Base-by-base conservation (phyloP, 495 filamentous ascomycete genomes). In the Talaromyces trachyspermus region DNA sequence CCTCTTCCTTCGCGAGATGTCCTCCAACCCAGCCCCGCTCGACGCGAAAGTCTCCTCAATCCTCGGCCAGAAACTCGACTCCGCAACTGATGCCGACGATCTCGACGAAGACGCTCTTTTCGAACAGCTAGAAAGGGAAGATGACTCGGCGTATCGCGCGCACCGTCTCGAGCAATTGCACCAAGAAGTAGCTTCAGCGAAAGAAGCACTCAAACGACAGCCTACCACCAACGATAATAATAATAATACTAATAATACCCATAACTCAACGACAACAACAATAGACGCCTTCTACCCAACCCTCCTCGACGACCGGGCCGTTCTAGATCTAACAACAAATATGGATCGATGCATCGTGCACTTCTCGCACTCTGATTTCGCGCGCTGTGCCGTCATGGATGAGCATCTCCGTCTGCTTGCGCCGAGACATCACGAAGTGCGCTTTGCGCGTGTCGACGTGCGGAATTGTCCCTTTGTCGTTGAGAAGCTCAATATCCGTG, bases 341-440 rank as follows among this genome's bases (percentile, higher is more conserved):
- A 76, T 73, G 0, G 75, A 81, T 48, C 66, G 75, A 26, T 81
- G 78, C 51, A 72, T 89, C 0, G 78, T 89, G 20, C 86, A 90
- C 61, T 90, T 90, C 65, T 79, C 75, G 50, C 84, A 88, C 57
- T 66, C 79, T 5, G 85, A 89, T 57, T 90, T 90, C 62, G 68
- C 71, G 5, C 77, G 86, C 7, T 90, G 86, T 59, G 58, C 69
- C 10, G 76, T 85, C 39, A 86, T 88, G 83, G 81, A 85, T 55
- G 58, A 60, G 20, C 78, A 81, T 60, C 63, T 88, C 8, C 66
- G 72, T 40, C 68, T 76, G 39, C 65, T 90, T 39, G 83, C 84
- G 3, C 62, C 63, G 12, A 72, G 63, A 37, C 85, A 90, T 60
- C 74, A 80, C 43, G 83, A 86, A 53, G 81, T 85, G 2, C 69